Evolutionary conservation across 2,329 filamentous ascomycete species (phyloP), one percentile per base, ranked within the genome.

Genomic region (Cephalotrichum gorgonifer): DNA sequence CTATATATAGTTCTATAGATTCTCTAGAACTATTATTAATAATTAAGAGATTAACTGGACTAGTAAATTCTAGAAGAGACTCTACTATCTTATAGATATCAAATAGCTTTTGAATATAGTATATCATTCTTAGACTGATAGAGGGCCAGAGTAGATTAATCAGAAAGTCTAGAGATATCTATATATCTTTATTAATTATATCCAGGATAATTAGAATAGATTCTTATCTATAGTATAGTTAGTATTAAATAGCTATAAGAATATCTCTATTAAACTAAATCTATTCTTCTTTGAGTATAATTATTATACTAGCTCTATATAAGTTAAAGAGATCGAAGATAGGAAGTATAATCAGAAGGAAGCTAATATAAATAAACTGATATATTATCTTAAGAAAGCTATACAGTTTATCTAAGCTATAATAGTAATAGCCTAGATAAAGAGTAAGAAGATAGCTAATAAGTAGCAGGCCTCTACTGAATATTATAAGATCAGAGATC

Each of bases 121-220:
- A 9, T 50, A 50, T 5, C 43, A 50, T 25, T 17, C 17, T 23
- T 43, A 50, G 23, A 50, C 20, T n/a, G 15, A 49, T 41, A 39
- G 31, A 7, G 23, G 30, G 11, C 41, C 23, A 2, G n/a, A 49
- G n/a, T 6, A n/a, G 17, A 22, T 45, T 2, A 49, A 49, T 20
- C 30, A 45, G 23, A 28, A 49, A 23, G 38, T 44, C 20, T 39
- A 49, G 17, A 14, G 11, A 3, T 49, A 49, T 15, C 15, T 44
- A 4, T 20, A 23, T 12, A 26, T 28, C 2, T 45, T 27, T 39
- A 22, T 49, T 3, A 39, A 28, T 11, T 49, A 49, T 25, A 15
- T 22, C 3, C 17, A 49, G 8, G 35, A 44, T 4, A 22, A 49
- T 17, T 49, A 39, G 9, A 4, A 12, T 2, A 30, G 17, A 7